These are phyloP conservation scores for Globisporangium sylvaticum DNA, from an alignment of 352 stramenopile species.

Conservation along the genomic window DNA sequence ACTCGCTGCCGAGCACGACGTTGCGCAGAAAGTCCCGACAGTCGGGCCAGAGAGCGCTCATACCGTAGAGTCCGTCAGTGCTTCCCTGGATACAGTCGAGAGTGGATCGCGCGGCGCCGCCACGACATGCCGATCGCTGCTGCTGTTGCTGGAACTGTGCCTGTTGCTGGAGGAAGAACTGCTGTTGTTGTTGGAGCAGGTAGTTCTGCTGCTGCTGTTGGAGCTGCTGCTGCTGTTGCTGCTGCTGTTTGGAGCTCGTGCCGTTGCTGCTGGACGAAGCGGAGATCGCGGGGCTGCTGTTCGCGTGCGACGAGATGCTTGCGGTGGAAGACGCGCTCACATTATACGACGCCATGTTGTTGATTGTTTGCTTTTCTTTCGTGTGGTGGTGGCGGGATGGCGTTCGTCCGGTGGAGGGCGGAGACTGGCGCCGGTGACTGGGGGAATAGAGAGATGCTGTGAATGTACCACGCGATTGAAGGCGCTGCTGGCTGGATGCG, in stretches of 20 bases:
- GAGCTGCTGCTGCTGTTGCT: conserved; percentile 12
- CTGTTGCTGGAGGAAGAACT: conserved; percentile 13
- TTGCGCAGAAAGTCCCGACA: conserved; percentile 59
- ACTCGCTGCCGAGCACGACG: conserved; percentile 58
- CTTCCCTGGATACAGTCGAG: background rate
- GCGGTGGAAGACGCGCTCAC: conserved; percentile 9
- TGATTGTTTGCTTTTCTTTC: background rate
- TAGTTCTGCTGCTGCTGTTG: conserved; percentile 17
- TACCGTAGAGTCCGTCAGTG: conserved; percentile 25
- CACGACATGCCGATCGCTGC: conserved; percentile 7
- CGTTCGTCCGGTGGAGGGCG: no score
- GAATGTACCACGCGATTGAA: no score
- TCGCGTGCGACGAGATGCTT: conserved; percentile 16
- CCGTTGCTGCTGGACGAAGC: background rate
- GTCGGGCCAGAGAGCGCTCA: conserved; percentile 70
- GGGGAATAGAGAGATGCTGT: background rate
- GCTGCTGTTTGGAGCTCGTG: conserved; percentile 19
- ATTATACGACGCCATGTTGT: conserved; percentile 26
- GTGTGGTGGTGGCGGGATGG: background rate
- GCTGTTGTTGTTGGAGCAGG: conserved; percentile 7
- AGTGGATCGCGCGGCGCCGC: background rate
- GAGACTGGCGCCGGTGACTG: no score
- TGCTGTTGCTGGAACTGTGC: conserved; percentile 12
- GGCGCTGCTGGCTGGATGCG: no score
- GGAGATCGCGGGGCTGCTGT: background rate